Evolutionary conservation across 371 early-diverging fungal genomes (phyloP).

Genomic region (Batrachochytrium dendrobatidis): DNA sequence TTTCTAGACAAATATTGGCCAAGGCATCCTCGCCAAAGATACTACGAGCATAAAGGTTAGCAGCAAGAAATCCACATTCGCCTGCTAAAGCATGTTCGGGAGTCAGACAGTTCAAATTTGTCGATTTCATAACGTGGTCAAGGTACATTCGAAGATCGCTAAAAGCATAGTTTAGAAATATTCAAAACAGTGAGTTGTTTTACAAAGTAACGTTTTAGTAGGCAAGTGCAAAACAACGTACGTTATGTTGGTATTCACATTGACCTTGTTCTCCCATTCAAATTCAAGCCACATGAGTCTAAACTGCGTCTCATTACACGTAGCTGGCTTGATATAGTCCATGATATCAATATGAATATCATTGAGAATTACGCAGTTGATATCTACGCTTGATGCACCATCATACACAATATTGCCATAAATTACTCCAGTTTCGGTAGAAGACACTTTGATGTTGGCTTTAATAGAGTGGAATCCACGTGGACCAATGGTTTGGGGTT

Average conservation of each 20-base stretch:
- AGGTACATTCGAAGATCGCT: slow-evolving; percentile 79
- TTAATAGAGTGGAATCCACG: slow-evolving; percentile 89
- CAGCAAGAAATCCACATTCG: slow-evolving; percentile 92
- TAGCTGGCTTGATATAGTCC: slow-evolving; percentile 95
- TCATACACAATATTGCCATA: slow-evolving; percentile 97
- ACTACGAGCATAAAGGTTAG: slow-evolving; percentile 89
- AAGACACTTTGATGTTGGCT: slow-evolving; percentile 95
- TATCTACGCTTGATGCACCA: slow-evolving; percentile 71
- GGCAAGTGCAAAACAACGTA: slow-evolving; percentile 28
- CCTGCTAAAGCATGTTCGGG: slow-evolving; percentile 86
- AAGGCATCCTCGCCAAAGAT: slow-evolving; percentile 97
- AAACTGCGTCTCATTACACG: slow-evolving; percentile 89
- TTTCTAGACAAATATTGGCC: slow-evolving; percentile 89
- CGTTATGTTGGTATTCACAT: slow-evolving; percentile 83
- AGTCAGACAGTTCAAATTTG: slow-evolving; percentile 93
- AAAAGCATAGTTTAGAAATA: too few relatives aligned
- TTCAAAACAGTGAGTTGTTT: not conserved
- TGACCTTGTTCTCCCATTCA: slow-evolving; percentile 99
- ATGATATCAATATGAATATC: slow-evolving; percentile 97
- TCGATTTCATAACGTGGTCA: slow-evolving; percentile 83
- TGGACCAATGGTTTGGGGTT: slow-evolving; percentile 84
- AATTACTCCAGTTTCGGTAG: slow-evolving; percentile 95
- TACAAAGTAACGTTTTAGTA: slow-evolving; percentile 1
- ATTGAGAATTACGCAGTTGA: slow-evolving; percentile 84
- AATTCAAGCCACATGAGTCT: slow-evolving; percentile 96